phyloP scores from a whole-genome alignment of 2,329 filamentous ascomycete species.

The Elsinoe necatrix region DNA sequence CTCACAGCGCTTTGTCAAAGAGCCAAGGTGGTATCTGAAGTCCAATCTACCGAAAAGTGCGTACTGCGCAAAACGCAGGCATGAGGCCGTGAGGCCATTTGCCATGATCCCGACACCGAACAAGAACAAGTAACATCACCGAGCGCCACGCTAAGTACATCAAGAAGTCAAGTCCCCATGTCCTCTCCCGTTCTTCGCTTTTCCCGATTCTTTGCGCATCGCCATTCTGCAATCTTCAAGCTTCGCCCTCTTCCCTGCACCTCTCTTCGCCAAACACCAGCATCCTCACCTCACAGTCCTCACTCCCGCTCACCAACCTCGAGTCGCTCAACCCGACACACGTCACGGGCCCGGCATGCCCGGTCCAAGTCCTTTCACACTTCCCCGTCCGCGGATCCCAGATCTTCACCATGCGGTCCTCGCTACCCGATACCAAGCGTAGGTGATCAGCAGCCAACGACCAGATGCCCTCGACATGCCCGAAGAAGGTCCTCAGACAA shows the following conservation, averaged over 20 bases:
- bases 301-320: slow-evolving; percentile 81
- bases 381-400: slow-evolving; percentile 91
- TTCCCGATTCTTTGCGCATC: not conserved
- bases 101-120: not conserved
- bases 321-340: slow-evolving; percentile 88
- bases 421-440: slow-evolving; percentile 77
- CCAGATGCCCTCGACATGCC: slow-evolving; percentile 95
- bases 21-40: slow-evolving; percentile 6
- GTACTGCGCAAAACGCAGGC: not conserved
- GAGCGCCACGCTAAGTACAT: slow-evolving; percentile 7
- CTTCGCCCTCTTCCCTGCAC: not conserved
- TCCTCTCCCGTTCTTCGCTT: not conserved
- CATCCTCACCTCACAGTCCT: slow-evolving; percentile 84
- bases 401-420: slow-evolving; percentile 90
- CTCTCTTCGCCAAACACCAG: slow-evolving; percentile 26
- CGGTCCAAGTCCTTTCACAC: slow-evolving; percentile 86
- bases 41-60: not conserved
- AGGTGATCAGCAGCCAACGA: slow-evolving; percentile 81
- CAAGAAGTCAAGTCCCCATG: not conserved
- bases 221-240: too few relatives aligned
- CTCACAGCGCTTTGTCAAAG: not conserved
- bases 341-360: slow-evolving; percentile 83
- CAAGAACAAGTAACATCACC: not conserved
- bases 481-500: slow-evolving; percentile 88
- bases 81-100: not conserved